Base-by-base conservation (phyloP, 75 land plant genomes). In the Sequoiadendron giganteum region DNA sequence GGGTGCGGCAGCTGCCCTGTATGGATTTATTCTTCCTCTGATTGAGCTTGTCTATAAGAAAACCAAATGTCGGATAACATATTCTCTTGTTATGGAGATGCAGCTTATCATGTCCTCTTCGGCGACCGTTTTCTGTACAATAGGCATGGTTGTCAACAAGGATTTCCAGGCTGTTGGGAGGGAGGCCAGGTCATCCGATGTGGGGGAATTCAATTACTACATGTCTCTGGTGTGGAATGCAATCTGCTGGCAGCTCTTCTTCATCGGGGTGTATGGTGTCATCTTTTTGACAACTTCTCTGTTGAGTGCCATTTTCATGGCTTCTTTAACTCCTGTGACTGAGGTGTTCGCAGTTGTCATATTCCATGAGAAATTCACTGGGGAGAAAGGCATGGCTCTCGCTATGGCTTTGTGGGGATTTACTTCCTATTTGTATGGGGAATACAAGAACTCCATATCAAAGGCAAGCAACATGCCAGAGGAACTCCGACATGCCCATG, bases 401-500 rank as follows among this genome's bases (percentile, higher is more conserved):
- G 86, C 56, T 8, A 61, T 91, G 5, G 88, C 81, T 19, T 15
- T 91, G 36, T 91, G 92, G 92, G 92, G 92, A 6, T 90, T 91
- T 45, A 10, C 84, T 25, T 91, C 92, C 0, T 91, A 91, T 68
- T 73, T 90, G 61, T 90, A 86, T 83, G 92, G 92, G 1, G 91
- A 90, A 77, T 90, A 89, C 47, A 88, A 48, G 42, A 18, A 32
- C 16, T 68, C 30, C 72, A 28, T 6, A 68, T 21, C 8, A 28
- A 6, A 68, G 72, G 28, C 7, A 28, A 68, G 30, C 72, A 68
- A 68, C 8, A 28, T 2, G n/a, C 0, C 10, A 25, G 72, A 68
- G 30, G 72, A 68, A 10, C 9, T 28, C 30, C 72, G 5, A 52
- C 55, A 52, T 14, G 2, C 15, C 55, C 16, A 1, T 52, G 55